Percentiles rank a stretch among this genome's conserved stretches.
Evolutionary conservation across 1,284 basidiomycete species (phyloP).

Genomic region (Ceratobasidium sp.): DNA sequence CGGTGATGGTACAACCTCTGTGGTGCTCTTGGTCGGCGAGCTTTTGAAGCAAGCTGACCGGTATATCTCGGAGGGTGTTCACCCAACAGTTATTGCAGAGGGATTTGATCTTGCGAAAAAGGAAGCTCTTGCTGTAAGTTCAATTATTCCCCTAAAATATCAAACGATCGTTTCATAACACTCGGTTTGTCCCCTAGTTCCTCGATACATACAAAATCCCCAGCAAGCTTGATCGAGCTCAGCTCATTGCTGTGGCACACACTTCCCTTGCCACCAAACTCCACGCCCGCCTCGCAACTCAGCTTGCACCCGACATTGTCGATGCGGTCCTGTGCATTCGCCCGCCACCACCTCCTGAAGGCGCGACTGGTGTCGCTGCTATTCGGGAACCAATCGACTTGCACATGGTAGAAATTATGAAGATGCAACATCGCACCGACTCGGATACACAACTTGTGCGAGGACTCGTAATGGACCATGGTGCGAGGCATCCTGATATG

Average conservation of each 20-base stretch:
- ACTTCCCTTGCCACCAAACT: constrained; percentile 97
- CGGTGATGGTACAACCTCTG: constrained; percentile 98
- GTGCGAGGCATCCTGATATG: constrained; percentile 98
- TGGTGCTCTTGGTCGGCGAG: constrained; percentile 97
- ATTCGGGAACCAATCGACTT: constrained; percentile 93
- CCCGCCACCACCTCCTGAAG: constrained; percentile 69
- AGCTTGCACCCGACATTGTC: constrained; percentile 92
- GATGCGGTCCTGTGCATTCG: constrained; percentile 95
- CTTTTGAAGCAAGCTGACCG: constrained; percentile 97
- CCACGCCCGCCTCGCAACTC: constrained; percentile 83
- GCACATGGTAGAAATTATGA: constrained; percentile 99
- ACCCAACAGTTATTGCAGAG: constrained; percentile 95
- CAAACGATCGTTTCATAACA: neutral
- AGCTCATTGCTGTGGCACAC: constrained; percentile 91
- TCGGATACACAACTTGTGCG: constrained; percentile 98
- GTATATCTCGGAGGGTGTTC: constrained; percentile 97
- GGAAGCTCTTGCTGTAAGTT: constrained; percentile 84
- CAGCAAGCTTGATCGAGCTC: constrained; percentile 85
- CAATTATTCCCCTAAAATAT: neutral
- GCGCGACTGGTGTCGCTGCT: constrained; percentile 73
- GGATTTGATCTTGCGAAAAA: constrained; percentile 99
- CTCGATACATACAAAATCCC: constrained; percentile 89
- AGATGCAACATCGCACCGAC: constrained; percentile 99
- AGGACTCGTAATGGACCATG: constrained; percentile 95
- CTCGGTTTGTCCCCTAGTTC: constrained; percentile 69